Evolutionary conservation across 768 basidiomycete genomes (phyloP).

Genomic region (Amanita thiersii): DNA sequence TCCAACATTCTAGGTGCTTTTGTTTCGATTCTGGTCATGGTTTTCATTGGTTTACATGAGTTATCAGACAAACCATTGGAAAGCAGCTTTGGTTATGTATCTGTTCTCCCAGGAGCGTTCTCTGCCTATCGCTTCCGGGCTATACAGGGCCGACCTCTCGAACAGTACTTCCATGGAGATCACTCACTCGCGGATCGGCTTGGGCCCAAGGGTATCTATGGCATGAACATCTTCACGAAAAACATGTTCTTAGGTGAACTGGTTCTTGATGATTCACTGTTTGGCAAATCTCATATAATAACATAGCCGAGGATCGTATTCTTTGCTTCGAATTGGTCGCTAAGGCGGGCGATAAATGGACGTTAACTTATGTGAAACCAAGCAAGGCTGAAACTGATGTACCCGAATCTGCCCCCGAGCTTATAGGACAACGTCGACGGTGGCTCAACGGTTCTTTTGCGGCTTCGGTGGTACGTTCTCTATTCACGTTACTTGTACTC

Average conservation of each 20-base stretch:
- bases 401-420: constrained; percentile 84
- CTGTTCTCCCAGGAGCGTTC: constrained; percentile 94
- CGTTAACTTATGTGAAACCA: constrained; percentile 84
- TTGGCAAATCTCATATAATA: constrained; percentile 2
- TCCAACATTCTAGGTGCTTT: constrained; percentile 79
- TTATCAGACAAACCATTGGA: constrained; percentile 84
- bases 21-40: not conserved
- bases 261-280: not conserved
- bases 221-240: constrained; percentile 97
- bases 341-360: constrained; percentile 83
- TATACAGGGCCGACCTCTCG: constrained; percentile 80
- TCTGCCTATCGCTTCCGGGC: constrained; percentile 93
- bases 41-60: constrained; percentile 10
- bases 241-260: constrained; percentile 53
- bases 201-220: constrained; percentile 89
- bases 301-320: constrained; percentile 84
- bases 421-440: constrained; percentile 92
- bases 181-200: constrained; percentile 87
- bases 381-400: constrained; percentile 96
- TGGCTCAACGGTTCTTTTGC: constrained; percentile 98
- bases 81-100: constrained; percentile 93
- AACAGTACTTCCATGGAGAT: constrained; percentile 85
- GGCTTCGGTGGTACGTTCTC: constrained; percentile 59
- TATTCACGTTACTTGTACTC: not conserved
- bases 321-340: constrained; percentile 96